Evolutionary conservation across 345 rosid species (phyloP).

Genomic region (Luvunga scandens): DNA sequence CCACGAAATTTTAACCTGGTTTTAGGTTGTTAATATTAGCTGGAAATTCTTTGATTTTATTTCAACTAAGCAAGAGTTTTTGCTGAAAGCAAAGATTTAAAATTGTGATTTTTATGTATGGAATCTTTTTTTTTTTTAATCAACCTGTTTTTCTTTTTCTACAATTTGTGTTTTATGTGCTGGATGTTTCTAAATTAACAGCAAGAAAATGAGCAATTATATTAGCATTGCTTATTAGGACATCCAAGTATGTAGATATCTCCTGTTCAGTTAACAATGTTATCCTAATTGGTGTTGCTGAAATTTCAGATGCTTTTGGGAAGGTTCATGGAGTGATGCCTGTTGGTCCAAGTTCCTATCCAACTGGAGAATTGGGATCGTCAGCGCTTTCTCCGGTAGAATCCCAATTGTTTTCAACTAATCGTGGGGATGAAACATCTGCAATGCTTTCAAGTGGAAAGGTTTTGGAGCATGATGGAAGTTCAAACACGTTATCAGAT

Average conservation of each 20-base stretch:
- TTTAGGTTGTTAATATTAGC: not conserved
- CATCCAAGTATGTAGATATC: not conserved
- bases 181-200: not conserved
- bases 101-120: not conserved
- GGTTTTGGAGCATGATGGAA: conserved; percentile 47
- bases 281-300: conserved; percentile 9
- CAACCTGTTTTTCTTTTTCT: not conserved
- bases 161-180: not conserved
- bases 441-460: conserved; percentile 34
- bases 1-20: not conserved
- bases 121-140: not conserved
- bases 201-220: not conserved
- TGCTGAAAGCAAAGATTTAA: not conserved
- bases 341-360: conserved; percentile 33
- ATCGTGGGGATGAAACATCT: conserved; percentile 38
- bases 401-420: conserved; percentile 25
- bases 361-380: conserved; percentile 36
- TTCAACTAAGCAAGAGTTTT: not conserved
- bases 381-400: conserved; percentile 20
- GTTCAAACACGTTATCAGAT: conserved; percentile 39
- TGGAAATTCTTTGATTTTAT: not conserved
- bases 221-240: not conserved
- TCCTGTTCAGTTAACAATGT: conserved; percentile 1
- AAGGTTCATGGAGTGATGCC: conserved; percentile 53
- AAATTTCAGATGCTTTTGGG: conserved; percentile 48